Base-by-base conservation (phyloP, 495 filamentous ascomycete species). In the Parmelia sp. region DNA sequence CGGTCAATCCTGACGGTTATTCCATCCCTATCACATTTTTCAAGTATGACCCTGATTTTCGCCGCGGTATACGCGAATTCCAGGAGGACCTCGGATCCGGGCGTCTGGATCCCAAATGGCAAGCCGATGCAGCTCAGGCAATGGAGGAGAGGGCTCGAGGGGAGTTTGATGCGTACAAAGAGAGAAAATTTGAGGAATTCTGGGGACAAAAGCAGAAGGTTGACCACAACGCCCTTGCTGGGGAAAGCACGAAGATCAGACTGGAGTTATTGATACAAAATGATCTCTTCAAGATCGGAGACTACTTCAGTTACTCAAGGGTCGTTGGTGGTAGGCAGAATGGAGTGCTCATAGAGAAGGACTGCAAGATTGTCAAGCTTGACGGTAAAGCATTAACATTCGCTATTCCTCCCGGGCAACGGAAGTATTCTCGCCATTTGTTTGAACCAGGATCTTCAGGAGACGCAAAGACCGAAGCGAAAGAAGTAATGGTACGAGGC, bases 141-240 rank as follows among this genome's bases (percentile, higher is more conserved):
- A 82, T 86, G 70, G 69, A 79, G 61, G 76, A 84, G 68, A 82
- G 90, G 55, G 74, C 76, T n/a, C 72, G 78, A 3, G 90, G 91
- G n/a, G 76, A 82, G 25, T 93, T 88, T 67, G 85, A 93, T 65
- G 74, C 80, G 10, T 89, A 83, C 72, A 86, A 90, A 70, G 82
- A 85, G 57, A 67, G 77, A 6, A 79, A 88, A 45, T 88, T 85
- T 42, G 84, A 91, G 74, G 73, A 82, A 40, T 87, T 84, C 62
- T 96, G 89, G 89, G 86, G 82, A 0, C 81, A 88, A 62, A 84
- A 87, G 60, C 80, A 86, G 71, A 82, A 76, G 61, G 65, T 78
- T 29, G 69, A 71, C 36, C 71, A 62, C 29, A 60, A 49, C 17
- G 64, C 75, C n/a, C 31, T 69, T 49, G 78, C 81, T 29, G 84